These are phyloP conservation scores for Phytopythium boreale DNA, from an alignment of 352 stramenopile species.

Conservation along the genomic window DNA sequence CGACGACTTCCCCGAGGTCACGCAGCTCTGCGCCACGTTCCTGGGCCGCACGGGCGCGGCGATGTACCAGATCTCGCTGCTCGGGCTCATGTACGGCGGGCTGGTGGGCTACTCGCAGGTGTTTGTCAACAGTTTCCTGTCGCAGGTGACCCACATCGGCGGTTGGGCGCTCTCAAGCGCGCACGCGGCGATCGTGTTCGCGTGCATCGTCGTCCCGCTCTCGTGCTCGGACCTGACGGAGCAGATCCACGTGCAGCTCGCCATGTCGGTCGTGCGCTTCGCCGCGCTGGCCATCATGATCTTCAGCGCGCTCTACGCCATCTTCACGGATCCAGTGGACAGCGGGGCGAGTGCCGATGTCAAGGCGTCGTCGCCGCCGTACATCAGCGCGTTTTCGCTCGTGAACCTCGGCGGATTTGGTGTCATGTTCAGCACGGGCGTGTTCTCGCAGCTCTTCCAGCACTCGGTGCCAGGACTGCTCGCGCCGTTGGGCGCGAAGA, in stretches of 20 bases:
- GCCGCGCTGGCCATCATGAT: constrained; percentile 89
- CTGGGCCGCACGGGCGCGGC: constrained; percentile 52
- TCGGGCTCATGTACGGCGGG: constrained; percentile 88
- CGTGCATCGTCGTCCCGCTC: constrained; percentile 82
- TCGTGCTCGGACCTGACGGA: constrained; percentile 87
- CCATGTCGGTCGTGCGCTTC: constrained; percentile 88
- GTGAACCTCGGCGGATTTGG: constrained; percentile 78
- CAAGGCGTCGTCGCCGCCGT: constrained; percentile 19
- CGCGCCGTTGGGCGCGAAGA: constrained; percentile 52
- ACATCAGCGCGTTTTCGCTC: constrained; percentile 62
- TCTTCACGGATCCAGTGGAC: constrained; percentile 70
- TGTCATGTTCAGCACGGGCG: constrained; percentile 87
- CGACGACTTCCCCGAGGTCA: constrained; percentile 77
- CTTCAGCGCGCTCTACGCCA: constrained; percentile 66
- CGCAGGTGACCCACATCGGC: constrained; percentile 58
- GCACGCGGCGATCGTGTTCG: constrained; percentile 73
- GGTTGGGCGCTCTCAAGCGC: constrained; percentile 47
- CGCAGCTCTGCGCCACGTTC: constrained; percentile 73
- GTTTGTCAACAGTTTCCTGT: constrained; percentile 85
- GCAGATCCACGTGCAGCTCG: constrained; percentile 85
- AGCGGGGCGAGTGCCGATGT: constrained; percentile 19
- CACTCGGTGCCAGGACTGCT: constrained; percentile 88
- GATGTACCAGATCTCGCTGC: constrained; percentile 83
- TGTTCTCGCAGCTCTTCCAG: constrained; percentile 92
- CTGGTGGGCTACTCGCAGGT: constrained; percentile 90